Percentiles rank a stretch among this genome's conserved stretches.
Evolutionary conservation across 768 basidiomycete genomes (phyloP).

Genomic region (Naganishia randhawae): DNA sequence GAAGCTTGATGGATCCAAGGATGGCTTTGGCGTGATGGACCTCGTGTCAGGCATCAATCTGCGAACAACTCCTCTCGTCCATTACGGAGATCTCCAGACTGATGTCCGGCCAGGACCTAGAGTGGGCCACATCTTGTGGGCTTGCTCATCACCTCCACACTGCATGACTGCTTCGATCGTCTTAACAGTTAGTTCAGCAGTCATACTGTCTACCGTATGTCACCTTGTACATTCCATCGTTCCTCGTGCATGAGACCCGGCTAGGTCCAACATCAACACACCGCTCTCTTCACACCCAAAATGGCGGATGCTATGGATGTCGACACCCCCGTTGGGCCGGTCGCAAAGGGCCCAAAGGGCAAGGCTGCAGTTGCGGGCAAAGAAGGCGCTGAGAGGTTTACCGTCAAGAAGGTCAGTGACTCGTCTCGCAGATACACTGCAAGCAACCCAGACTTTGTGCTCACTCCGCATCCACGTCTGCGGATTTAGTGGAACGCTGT

Average conservation of each 20-base stretch:
- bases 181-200: slow-evolving; percentile 11
- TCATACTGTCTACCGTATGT: background rate
- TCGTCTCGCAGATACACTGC: too few relatives aligned
- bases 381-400: slow-evolving; percentile 57
- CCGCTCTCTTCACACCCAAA: background rate
- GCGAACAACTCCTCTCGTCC: background rate
- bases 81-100: background rate
- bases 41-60: slow-evolving; percentile 2
- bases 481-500: slow-evolving; percentile 90
- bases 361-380: slow-evolving; percentile 20
- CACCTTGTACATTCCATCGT: too few relatives aligned
- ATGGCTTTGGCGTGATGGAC: background rate
- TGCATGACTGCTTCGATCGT: slow-evolving; percentile 16
- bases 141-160: slow-evolving; percentile 6
- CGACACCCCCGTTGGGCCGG: slow-evolving; percentile 2
- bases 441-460: background rate
- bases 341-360: slow-evolving; percentile 17
- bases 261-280: background rate
- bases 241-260: background rate
- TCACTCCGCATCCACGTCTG: background rate
- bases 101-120: background rate
- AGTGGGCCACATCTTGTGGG: background rate
- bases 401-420: slow-evolving; percentile 88
- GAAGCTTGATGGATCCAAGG: background rate
- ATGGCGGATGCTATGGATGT: slow-evolving; percentile 33